Evolutionary conservation across 352 stramenopile genomes (phyloP).

Genomic region (Globisporangium acanthophoron): DNA sequence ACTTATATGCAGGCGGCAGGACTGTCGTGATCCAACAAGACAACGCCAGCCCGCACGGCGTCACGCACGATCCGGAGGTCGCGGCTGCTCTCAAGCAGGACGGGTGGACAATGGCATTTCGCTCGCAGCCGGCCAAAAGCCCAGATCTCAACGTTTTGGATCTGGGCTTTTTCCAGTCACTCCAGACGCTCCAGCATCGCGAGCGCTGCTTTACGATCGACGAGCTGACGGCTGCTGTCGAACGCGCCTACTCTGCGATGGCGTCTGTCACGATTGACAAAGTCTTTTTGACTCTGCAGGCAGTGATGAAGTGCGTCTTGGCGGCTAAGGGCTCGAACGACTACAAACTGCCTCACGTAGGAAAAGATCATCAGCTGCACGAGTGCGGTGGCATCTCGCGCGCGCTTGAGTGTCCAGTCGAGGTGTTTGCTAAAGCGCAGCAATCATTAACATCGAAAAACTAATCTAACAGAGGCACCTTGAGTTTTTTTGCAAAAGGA

Average conservation of each 20-base stretch:
- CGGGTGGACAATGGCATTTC: background rate
- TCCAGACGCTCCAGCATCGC: background rate
- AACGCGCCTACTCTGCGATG: background rate
- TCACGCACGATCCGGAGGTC: no score
- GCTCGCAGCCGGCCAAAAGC: background rate
- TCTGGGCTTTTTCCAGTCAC: background rate
- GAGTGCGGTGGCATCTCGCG: background rate
- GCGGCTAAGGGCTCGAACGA: background rate
- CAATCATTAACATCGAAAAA: background rate
- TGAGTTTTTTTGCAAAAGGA: background rate
- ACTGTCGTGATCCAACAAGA: no score
- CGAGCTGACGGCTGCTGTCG: background rate
- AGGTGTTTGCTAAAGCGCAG: background rate
- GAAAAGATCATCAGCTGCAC: background rate
- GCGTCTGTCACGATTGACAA: background rate
- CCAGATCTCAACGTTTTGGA: background rate
- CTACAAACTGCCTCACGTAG: background rate
- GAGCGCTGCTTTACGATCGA: background rate
- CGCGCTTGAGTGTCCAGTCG: background rate
- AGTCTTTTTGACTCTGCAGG: background rate
- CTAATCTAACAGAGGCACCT: background rate
- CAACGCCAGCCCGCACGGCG: no score
- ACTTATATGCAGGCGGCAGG: background rate
- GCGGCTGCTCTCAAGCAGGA: background rate
- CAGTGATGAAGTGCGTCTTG: background rate